phyloP scores from a whole-genome alignment of 257 asterid genomes.

The Rhazya stricta region DNA sequence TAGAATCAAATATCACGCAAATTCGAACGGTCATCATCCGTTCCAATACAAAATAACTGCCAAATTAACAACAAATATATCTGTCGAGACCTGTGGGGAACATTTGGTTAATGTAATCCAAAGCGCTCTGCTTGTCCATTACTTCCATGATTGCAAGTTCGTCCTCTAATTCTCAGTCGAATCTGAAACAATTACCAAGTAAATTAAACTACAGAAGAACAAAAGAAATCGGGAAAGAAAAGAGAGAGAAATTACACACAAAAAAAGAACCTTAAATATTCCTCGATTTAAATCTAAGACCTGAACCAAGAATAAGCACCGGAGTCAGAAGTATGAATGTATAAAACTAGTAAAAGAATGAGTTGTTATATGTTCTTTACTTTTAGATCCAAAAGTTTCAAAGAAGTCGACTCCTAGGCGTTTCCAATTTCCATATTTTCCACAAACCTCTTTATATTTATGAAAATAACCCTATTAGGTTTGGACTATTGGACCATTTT shows the following conservation, averaged over 20 bases:
- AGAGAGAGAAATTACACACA: background rate
- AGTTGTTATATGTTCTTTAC: background rate
- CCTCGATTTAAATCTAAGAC: background rate
- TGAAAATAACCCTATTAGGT: too few relatives aligned
- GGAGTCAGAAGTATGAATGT: too few relatives aligned
- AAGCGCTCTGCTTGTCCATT: constrained; percentile 69
- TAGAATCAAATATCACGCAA: background rate
- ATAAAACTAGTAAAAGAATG: background rate
- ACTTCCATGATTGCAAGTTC: constrained; percentile 41
- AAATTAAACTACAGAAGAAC: background rate
- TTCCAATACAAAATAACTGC: background rate
- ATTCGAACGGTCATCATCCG: constrained; percentile 4
- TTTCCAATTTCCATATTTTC: background rate
- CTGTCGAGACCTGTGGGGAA: constrained; percentile 70
- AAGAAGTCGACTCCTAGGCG: background rate
- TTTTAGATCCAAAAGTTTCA: background rate
- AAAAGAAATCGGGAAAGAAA: background rate
- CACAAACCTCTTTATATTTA: background rate
- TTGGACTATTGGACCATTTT: too few relatives aligned
- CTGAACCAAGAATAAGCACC: background rate
- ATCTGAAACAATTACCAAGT: background rate
- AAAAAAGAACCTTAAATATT: background rate
- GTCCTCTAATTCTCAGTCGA: background rate
- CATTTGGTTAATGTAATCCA: constrained; percentile 97
- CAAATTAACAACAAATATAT: background rate